phyloP scores from a whole-genome alignment of 2,329 filamentous ascomycete genomes.

The Samsoniella hepiali region DNA sequence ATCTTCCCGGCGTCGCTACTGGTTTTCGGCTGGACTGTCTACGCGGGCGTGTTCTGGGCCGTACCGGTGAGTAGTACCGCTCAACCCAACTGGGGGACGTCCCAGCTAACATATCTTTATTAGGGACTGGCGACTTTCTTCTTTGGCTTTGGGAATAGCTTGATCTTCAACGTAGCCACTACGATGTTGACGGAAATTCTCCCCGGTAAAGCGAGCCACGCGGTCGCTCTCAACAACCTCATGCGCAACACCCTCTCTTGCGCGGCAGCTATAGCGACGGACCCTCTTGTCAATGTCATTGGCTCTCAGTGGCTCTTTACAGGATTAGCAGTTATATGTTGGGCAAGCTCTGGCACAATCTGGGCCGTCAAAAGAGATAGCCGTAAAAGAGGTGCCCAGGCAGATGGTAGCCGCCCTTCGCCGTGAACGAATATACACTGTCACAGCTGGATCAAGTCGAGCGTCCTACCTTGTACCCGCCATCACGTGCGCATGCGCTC shows the following conservation, averaged over 20 bases:
- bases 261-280: neutral
- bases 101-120: too few species aligned
- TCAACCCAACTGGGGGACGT: neutral
- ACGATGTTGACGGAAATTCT: slow-evolving; percentile 1
- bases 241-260: neutral
- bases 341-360: too few species aligned
- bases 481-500: too few species aligned
- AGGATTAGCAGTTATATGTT: too few species aligned
- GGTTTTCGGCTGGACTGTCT: neutral
- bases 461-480: too few species aligned
- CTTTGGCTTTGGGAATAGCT: neutral
- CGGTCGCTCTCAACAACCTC: slow-evolving; percentile 3
- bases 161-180: neutral
- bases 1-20: neutral
- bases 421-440: too few species aligned
- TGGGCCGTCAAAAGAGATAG: too few species aligned
- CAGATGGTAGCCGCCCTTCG: too few species aligned
- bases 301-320: neutral
- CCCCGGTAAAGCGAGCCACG: neutral
- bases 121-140: neutral
- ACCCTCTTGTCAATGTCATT: neutral
- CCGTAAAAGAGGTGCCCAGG: too few species aligned
- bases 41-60: neutral
- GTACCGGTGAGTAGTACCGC: neutral
- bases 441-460: too few species aligned